These are phyloP conservation scores for Zygnema cylindricum DNA, from an alignment of 139 green algal genomes.

Conservation along the genomic window DNA sequence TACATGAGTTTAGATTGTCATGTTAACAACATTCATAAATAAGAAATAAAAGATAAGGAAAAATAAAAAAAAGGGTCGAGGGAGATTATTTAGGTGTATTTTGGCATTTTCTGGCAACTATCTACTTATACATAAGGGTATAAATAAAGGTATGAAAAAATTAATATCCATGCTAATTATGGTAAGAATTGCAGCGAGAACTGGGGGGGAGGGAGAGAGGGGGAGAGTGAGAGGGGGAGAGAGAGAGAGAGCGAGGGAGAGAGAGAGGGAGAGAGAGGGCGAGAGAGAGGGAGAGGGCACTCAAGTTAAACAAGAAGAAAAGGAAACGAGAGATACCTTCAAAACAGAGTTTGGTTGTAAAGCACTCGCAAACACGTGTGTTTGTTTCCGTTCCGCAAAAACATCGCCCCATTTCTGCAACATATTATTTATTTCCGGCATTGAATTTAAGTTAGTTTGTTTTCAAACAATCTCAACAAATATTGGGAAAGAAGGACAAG, in stretches of 20 bases:
- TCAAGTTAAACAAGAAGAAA: neutral
- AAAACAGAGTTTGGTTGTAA: conserved; percentile 24
- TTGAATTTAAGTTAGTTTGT: neutral
- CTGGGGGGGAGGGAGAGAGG: neutral
- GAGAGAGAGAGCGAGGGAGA: neutral
- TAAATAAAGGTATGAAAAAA: too few relatives aligned
- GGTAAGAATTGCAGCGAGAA: too few relatives aligned
- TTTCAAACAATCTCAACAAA: neutral
- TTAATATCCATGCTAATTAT: too few relatives aligned
- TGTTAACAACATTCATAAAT: too few relatives aligned
- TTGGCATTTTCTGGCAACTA: too few relatives aligned
- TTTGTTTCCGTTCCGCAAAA: neutral
- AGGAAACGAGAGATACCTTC: conserved; percentile 12
- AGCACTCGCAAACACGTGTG: conserved; percentile 29
- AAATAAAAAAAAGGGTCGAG: too few relatives aligned
- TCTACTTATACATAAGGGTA: too few relatives aligned
- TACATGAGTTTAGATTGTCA: too few relatives aligned
- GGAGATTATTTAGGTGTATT: too few relatives aligned
- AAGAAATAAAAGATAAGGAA: too few relatives aligned
- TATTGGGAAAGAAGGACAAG: neutral
- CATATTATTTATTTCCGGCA: neutral
- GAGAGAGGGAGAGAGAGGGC: neutral
- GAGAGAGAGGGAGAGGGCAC: neutral
- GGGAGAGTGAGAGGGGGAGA: neutral
- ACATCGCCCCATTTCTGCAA: conserved; percentile 27